phyloP scores from a whole-genome alignment of 2,329 filamentous ascomycete genomes.

The Cercospora zeina region DNA sequence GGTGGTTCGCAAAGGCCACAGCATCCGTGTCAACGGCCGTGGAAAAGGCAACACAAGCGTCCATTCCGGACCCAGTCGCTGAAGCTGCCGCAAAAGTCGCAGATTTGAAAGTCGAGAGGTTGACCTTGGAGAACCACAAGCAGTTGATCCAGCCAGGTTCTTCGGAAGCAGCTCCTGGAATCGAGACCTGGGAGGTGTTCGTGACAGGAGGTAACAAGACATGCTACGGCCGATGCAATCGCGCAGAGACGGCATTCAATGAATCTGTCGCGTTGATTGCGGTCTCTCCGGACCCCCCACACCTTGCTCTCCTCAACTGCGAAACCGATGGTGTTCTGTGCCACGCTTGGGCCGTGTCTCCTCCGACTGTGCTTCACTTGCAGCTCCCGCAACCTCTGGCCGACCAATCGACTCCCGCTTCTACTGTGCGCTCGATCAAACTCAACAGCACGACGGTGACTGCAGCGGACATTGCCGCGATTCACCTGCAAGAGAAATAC shows the following conservation, averaged over 20 bases:
- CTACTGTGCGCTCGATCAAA: conserved; percentile 64
- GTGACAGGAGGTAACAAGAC: conserved; percentile 76
- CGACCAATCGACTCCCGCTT: conserved; percentile 63
- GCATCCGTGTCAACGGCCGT: conserved; percentile 57
- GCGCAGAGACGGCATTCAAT: conserved; percentile 62
- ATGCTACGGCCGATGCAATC: conserved; percentile 69
- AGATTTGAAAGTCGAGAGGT: conserved; percentile 53
- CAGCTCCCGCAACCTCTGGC: conserved; percentile 59
- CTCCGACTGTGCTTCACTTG: conserved; percentile 67
- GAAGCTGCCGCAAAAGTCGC: conserved; percentile 52
- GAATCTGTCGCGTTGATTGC: conserved; percentile 57
- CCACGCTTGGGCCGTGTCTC: conserved; percentile 68
- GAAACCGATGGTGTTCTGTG: conserved; percentile 73
- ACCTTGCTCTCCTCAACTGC: conserved; percentile 71
- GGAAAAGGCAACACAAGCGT: conserved; percentile 52
- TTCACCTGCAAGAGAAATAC: conserved; percentile 62
- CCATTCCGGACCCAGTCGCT: conserved; percentile 44
- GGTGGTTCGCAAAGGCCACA: conserved; percentile 57
- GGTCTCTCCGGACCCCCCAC: conserved; percentile 60
- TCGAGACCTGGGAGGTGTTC: conserved; percentile 75
- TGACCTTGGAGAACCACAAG: conserved; percentile 72
- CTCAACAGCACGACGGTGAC: conserved; percentile 71
- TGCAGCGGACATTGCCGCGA: conserved; percentile 61
- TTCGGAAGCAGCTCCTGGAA: conserved; percentile 56
- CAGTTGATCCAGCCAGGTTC: conserved; percentile 64